Percentiles rank a stretch among this genome's conserved stretches.
These are phyloP conservation scores for Lagenidium sp. DNA, from an alignment of 352 stramenopile genomes.

Conservation along the genomic window DNA sequence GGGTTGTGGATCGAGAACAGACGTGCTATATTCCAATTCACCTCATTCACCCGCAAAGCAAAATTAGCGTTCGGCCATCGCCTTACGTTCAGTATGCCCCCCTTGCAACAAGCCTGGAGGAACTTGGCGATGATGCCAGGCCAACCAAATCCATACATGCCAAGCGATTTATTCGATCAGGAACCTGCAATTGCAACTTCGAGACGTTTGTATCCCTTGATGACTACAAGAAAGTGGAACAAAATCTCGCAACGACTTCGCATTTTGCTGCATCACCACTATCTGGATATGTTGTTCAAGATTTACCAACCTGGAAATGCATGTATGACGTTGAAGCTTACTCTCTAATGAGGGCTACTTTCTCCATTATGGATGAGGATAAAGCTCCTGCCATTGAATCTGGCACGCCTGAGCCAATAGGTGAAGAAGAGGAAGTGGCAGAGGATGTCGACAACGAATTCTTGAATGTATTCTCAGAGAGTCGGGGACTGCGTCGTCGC, in stretches of 20 bases:
- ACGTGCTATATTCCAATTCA: slow-evolving; percentile 75
- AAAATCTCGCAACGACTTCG: slow-evolving; percentile 32
- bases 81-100: slow-evolving; percentile 81
- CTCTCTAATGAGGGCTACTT: slow-evolving; percentile 79
- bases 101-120: slow-evolving; percentile 69
- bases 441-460: slow-evolving; percentile 79
- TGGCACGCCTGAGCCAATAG: slow-evolving; percentile 13
- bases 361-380: slow-evolving; percentile 50
- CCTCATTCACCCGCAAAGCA: slow-evolving; percentile 80
- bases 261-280: slow-evolving; percentile 32
- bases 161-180: slow-evolving; percentile 74
- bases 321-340: slow-evolving; percentile 86
- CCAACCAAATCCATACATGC: slow-evolving; percentile 60
- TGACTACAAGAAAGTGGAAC: slow-evolving; percentile 25
- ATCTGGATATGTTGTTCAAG: slow-evolving; percentile 73
- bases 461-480: slow-evolving; percentile 57
- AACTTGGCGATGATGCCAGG: slow-evolving; percentile 65
- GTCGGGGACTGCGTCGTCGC: slow-evolving; percentile 25
- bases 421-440: slow-evolving; percentile 21
- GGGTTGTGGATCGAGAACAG: slow-evolving; percentile 80
- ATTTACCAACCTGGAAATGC: slow-evolving; percentile 81
- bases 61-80: slow-evolving; percentile 81
- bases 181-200: slow-evolving; percentile 76
- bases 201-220: slow-evolving; percentile 69
- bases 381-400: slow-evolving; percentile 11